Conservation (phyloP, 2,329 filamentous ascomycete genomes). For the Stromatinia cepivora region DNA sequence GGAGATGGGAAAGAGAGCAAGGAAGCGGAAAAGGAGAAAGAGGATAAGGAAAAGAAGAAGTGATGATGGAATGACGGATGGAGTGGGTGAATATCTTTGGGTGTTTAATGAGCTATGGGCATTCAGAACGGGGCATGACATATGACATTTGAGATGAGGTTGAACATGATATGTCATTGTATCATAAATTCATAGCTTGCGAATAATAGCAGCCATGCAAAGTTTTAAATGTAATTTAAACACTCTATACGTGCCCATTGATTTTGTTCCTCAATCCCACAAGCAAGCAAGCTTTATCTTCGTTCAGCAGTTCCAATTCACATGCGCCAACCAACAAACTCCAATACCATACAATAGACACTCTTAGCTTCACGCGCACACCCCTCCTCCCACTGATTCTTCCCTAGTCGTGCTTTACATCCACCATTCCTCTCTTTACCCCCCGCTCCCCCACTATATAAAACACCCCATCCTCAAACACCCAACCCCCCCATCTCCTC, state of each 20-base stretch:
- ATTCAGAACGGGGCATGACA: conserved; percentile 25
- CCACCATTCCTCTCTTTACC: conserved; percentile 45
- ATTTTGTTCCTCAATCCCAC: not conserved
- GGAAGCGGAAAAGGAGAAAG: conserved; percentile 52
- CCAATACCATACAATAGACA: not conserved
- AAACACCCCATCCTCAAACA: not conserved
- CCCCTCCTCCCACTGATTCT: not conserved
- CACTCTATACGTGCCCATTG: not conserved
- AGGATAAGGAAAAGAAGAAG: conserved; percentile 54
- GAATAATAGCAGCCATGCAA: conserved; percentile 28
- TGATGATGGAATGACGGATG: conserved; percentile 33
- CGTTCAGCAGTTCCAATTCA: no score
- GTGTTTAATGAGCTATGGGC: conserved; percentile 32
- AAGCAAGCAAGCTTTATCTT: not conserved
- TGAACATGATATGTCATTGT: conserved; percentile 37
- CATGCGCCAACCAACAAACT: not conserved
- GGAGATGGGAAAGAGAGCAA: conserved; percentile 53
- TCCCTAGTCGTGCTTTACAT: not conserved
- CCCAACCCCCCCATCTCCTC: conserved; percentile 74
- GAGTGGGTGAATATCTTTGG: conserved; percentile 30
- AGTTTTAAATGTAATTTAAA: conserved; percentile 4
- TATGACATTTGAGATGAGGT: conserved; percentile 12
- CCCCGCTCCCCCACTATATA: conserved; percentile 2
- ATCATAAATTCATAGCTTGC: conserved; percentile 41
- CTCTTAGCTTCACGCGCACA: not conserved